phyloP scores from a whole-genome alignment of 345 rosid genomes.

The Gossypium sturtianum region DNA sequence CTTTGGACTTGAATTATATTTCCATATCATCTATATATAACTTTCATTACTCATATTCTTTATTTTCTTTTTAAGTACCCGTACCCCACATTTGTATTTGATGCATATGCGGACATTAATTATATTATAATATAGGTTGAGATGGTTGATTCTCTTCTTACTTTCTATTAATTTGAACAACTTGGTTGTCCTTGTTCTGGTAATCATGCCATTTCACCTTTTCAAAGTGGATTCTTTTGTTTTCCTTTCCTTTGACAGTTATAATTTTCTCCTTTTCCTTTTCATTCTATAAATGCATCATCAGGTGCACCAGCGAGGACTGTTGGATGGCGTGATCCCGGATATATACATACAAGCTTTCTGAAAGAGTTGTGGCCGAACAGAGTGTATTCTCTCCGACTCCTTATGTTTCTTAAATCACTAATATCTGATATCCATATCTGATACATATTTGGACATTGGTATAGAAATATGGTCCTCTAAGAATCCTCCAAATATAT shows the following conservation, averaged over 20 bases:
- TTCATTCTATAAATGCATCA: neutral
- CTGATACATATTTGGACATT: neutral
- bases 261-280: neutral
- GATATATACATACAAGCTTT: slow-evolving; percentile 61
- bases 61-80: neutral
- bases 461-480: neutral
- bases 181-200: neutral
- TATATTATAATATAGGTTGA: no score
- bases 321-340: slow-evolving; percentile 81
- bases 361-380: slow-evolving; percentile 67
- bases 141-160: no score
- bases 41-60: neutral
- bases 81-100: neutral
- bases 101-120: neutral
- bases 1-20: neutral
- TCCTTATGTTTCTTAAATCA: neutral
- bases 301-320: slow-evolving; percentile 47
- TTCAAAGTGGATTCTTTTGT: neutral
- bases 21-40: neutral
- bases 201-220: no score
- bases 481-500: no score
- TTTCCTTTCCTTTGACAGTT: neutral
- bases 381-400: slow-evolving; percentile 21
- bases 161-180: neutral
- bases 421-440: no score